A percentile compares a stretch with the other conserved stretches of the same genome.
Conservation (phyloP, 75 land plant species). For the Chamaecyparis obtusa region DNA sequence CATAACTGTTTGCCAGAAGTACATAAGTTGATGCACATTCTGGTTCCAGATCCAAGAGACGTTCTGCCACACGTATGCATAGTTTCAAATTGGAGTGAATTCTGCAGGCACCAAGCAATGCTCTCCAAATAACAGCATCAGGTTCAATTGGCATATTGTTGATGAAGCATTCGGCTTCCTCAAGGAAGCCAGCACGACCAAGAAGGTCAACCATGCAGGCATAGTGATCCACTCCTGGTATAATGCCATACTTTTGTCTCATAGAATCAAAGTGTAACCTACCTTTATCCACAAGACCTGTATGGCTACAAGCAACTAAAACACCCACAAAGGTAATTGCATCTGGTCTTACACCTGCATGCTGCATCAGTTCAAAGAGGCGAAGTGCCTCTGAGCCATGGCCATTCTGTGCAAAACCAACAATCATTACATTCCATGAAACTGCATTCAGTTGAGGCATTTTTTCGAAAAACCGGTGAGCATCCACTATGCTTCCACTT, state of each 20-base stretch:
- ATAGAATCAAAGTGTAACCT: not conserved
- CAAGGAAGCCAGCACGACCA: conserved; percentile 6
- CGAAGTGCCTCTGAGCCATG: not conserved
- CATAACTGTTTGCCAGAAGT: conserved; percentile 9
- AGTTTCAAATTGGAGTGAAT: not conserved
- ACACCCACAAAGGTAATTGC: conserved; percentile 12
- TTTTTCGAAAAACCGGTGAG: conserved; percentile 6
- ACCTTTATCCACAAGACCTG: conserved; percentile 12
- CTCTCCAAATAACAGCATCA: not conserved
- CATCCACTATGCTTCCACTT: conserved; percentile 12
- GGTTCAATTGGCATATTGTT: conserved; percentile 5
- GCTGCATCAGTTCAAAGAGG: conserved; percentile 10
- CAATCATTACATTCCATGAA: conserved; percentile 16
- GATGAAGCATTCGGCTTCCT: conserved; percentile 16
- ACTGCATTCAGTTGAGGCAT: not conserved
- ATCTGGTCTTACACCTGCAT: not conserved
- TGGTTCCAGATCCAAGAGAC: conserved; percentile 3
- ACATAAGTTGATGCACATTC: conserved; percentile 8
- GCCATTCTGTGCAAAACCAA: conserved; percentile 15
- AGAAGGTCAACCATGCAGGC: conserved; percentile 25
- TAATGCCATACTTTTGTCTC: conserved; percentile 8
- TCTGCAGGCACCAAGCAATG: conserved; percentile 13
- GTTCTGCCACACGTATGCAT: not conserved
- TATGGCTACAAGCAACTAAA: conserved; percentile 16
- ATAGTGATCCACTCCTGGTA: conserved; percentile 14